Conservation (phyloP, 495 filamentous ascomycete species). For the Tuber microsphaerosporum region DNA sequence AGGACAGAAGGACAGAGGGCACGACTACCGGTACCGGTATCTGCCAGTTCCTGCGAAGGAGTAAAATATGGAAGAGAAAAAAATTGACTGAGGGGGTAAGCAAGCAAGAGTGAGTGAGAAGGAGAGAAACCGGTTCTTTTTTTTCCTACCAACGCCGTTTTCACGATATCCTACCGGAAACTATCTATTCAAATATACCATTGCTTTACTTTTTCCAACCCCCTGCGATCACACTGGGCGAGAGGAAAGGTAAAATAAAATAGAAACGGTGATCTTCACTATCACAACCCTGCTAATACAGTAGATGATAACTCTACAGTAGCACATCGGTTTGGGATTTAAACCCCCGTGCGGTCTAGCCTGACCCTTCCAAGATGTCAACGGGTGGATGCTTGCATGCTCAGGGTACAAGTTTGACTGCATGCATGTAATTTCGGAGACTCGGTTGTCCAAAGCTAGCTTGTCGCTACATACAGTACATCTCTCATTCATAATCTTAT, state of each 20-base stretch:
- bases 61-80: not conserved
- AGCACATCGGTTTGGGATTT: slow-evolving; percentile 25
- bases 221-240: not conserved
- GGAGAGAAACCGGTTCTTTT: not conserved
- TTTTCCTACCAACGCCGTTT: not conserved
- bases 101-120: not conserved
- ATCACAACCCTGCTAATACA: slow-evolving; percentile 13
- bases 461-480: slow-evolving; percentile 20
- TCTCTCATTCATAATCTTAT: slow-evolving; percentile 26
- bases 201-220: not conserved
- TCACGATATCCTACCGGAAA: not conserved
- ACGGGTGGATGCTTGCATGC: slow-evolving; percentile 37
- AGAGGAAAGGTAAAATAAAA: not conserved
- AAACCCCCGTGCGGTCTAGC: slow-evolving; percentile 30
- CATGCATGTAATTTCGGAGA: slow-evolving; percentile 33
- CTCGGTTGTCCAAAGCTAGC: slow-evolving; percentile 30
- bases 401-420: slow-evolving; percentile 34
- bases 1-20: not conserved
- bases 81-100: not conserved
- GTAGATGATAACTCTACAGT: slow-evolving; percentile 21
- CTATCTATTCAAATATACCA: not conserved
- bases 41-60: not conserved
- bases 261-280: not conserved
- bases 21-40: too few relatives aligned
- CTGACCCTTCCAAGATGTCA: slow-evolving; percentile 32